phyloP scores from a whole-genome alignment of 2,329 filamentous ascomycete genomes.

The Hirsutella minnesotensis region DNA sequence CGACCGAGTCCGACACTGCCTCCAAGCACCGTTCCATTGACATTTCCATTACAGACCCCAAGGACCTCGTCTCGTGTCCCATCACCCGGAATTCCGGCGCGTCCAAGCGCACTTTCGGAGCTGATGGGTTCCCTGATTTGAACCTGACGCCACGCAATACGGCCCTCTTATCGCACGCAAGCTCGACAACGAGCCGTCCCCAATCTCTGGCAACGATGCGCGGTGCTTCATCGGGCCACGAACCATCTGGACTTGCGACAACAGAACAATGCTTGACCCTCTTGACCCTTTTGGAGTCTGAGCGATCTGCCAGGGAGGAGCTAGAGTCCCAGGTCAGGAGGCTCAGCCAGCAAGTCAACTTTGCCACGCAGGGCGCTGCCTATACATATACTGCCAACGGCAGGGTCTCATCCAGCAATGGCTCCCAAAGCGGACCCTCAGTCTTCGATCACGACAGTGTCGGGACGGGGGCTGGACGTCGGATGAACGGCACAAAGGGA shows the following conservation, averaged over 20 bases:
- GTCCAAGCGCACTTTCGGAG: constrained; percentile 32
- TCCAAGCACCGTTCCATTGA: constrained; percentile 6
- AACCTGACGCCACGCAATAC: constrained; percentile 20
- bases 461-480: constrained; percentile 20
- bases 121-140: constrained; percentile 10
- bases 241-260: constrained; percentile 19
- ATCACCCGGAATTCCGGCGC: constrained; percentile 11
- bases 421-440: constrained; percentile 25
- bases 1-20: background rate
- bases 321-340: constrained; percentile 45
- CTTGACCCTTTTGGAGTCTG: constrained; percentile 39
- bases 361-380: constrained; percentile 27
- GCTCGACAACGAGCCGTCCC: constrained; percentile 21
- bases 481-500: background rate
- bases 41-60: no score
- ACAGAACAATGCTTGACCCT: constrained; percentile 38
- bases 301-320: constrained; percentile 41
- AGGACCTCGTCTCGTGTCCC: background rate
- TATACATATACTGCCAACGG: constrained; percentile 9
- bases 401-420: constrained; percentile 21
- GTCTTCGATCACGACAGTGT: constrained; percentile 29
- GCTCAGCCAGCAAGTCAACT: constrained; percentile 36
- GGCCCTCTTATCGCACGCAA: constrained; percentile 9
- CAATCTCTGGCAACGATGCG: constrained; percentile 36
- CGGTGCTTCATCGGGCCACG: constrained; percentile 25